Percentiles rank a stretch among this genome's conserved stretches.
Conservation (phyloP, 495 filamentous ascomycete species). For the Hypoxylon rickii region DNA sequence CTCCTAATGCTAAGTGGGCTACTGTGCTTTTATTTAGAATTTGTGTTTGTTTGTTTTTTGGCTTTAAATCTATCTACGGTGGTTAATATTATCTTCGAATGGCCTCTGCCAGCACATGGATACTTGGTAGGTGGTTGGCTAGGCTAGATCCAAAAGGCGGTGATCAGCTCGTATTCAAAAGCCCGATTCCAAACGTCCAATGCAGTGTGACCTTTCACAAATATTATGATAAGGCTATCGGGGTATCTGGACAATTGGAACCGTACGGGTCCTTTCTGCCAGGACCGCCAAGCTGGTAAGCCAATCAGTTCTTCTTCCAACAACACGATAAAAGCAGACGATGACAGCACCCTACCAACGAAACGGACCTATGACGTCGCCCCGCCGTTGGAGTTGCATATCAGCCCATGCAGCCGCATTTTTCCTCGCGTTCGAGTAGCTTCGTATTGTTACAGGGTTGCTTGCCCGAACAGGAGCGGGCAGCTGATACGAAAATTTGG, state of each 20-base stretch:
- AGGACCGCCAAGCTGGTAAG: slow-evolving; percentile 6
- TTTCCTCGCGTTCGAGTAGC: not conserved
- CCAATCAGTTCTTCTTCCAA: slow-evolving; percentile 5
- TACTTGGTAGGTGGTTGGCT: not conserved
- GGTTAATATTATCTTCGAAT: no score
- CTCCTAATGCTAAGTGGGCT: no score
- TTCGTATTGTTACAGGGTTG: slow-evolving; percentile 3
- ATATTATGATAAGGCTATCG: slow-evolving; percentile 7
- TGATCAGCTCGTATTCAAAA: slow-evolving; percentile 21
- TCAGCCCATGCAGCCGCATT: slow-evolving; percentile 31
- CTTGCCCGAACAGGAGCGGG: not conserved
- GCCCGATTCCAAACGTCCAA: slow-evolving; percentile 9
- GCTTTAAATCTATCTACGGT: no score
- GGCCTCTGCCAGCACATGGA: no score
- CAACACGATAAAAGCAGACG: not conserved
- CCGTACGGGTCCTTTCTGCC: no score
- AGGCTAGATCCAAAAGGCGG: slow-evolving; percentile 13
- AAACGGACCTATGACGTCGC: slow-evolving; percentile 27
- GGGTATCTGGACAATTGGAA: no score
- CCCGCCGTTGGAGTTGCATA: slow-evolving; percentile 6
- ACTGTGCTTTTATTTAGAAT: no score
- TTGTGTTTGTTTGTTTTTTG: no score
- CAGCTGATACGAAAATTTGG: slow-evolving; percentile 2
- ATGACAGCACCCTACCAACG: slow-evolving; percentile 11
- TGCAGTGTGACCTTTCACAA: slow-evolving; percentile 18